A percentile compares a stretch with the other conserved stretches of the same genome.
Evolutionary conservation across 805 yeast genomes (phyloP).

Genomic region (Myxozyma mucilagina): DNA sequence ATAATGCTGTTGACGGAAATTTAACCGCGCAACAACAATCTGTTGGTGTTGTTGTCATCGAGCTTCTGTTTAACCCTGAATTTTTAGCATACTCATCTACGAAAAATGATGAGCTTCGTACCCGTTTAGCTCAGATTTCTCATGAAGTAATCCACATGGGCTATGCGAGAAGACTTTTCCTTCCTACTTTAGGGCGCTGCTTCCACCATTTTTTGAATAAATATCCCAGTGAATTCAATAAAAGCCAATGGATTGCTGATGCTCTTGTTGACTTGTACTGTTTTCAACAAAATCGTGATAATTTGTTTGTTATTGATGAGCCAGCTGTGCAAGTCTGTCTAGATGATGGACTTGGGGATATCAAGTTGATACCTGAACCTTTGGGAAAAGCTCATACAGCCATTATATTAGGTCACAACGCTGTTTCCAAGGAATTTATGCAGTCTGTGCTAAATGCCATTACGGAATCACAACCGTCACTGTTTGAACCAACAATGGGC

Average conservation of each 20-base stretch:
- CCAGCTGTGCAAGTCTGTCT: slow-evolving; percentile 41
- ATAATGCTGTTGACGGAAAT: not conserved
- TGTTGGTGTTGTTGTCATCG: slow-evolving; percentile 1
- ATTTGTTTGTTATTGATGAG: slow-evolving; percentile 60
- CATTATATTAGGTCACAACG: not conserved
- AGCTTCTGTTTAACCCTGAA: slow-evolving; percentile 8
- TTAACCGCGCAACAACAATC: slow-evolving; percentile 11
- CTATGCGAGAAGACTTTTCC: slow-evolving; percentile 63
- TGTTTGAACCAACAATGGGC: slow-evolving; percentile 51
- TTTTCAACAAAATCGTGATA: slow-evolving; percentile 55
- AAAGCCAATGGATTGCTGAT: slow-evolving; percentile 52
- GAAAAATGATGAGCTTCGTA: no score
- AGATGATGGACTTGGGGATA: not conserved
- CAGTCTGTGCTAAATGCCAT: slow-evolving; percentile 38
- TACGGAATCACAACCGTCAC: slow-evolving; percentile 23
- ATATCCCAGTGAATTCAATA: slow-evolving; percentile 9
- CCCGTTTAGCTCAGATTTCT: slow-evolving; percentile 1
- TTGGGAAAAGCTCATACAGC: not conserved
- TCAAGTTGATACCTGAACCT: not conserved
- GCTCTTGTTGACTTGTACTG: slow-evolving; percentile 50
- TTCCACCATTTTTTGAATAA: slow-evolving; percentile 39
- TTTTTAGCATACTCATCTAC: not conserved
- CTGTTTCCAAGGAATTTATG: not conserved
- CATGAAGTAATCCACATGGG: slow-evolving; percentile 35
- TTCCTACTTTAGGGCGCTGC: slow-evolving; percentile 57